Conservation (phyloP, 1,284 basidiomycete species). For the Peniophora sp. region DNA sequence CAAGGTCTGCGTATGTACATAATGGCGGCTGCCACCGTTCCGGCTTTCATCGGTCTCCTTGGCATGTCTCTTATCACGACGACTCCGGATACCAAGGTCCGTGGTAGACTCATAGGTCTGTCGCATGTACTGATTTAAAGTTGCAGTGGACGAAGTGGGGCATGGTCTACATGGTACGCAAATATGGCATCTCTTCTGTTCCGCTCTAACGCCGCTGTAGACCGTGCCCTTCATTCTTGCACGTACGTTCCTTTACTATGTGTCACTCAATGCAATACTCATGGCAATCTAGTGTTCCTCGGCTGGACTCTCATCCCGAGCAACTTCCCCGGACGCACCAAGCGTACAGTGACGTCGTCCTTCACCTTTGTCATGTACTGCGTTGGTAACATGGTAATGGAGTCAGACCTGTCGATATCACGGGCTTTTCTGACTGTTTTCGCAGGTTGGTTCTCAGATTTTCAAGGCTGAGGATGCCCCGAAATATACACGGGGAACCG, state of each 20-base stretch:
- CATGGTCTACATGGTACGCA: background rate
- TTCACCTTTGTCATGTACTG: constrained; percentile 13
- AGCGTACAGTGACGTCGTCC: constrained; percentile 12
- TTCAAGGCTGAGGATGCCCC: constrained; percentile 11
- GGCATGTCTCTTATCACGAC: constrained; percentile 7
- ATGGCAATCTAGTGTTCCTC: constrained; percentile 5
- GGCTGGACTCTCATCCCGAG: constrained; percentile 11
- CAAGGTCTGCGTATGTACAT: constrained; percentile 9
- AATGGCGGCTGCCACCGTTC: constrained; percentile 9
- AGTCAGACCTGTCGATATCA: no score
- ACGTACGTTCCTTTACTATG: no score
- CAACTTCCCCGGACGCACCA: constrained; percentile 13
- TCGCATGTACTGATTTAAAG: background rate
- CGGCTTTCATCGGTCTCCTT: constrained; percentile 10
- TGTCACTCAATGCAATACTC: no score
- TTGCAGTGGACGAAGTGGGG: background rate
- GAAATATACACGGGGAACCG: constrained; percentile 6
- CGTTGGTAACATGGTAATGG: constrained; percentile 9
- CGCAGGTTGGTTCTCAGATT: constrained; percentile 9
- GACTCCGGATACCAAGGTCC: background rate
- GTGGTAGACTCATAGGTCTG: background rate
- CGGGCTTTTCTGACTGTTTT: no score
- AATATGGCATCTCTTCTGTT: no score
- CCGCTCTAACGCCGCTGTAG: no score
- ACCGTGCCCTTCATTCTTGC: constrained; percentile 8